Base-by-base conservation (phyloP, 495 filamentous ascomycete genomes). In the Ramalina peruviana region DNA sequence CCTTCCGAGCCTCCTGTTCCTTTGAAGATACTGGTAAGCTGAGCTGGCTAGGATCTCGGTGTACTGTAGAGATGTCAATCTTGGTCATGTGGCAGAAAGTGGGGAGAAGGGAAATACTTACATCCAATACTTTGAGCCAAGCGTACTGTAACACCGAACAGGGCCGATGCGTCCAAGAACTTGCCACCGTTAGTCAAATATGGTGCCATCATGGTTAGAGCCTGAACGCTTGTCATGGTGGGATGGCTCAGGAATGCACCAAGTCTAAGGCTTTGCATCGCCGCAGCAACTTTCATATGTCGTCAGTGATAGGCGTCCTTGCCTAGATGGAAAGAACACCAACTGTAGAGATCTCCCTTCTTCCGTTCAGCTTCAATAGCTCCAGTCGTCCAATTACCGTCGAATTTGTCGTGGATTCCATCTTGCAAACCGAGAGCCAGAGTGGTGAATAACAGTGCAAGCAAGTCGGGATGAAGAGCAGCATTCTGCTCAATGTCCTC, bases 161-260 rank as follows among this genome's bases (percentile, higher is more conserved):
- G 45, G 7, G 68, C 70, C 65, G 69, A 72, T 5, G 71, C 67
- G 42, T 71, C 70, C 27, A 72, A 65, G 2, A 71, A 73, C 46
- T 72, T 70, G 4, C 70, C 71, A 55, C 60, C 66, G 36, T 73
- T 72, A 26, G 70, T 70, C 10, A 73, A 46, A n/a, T 68, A 69
- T 20, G 70, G 69, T 3, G 68, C 70, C 1, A 72, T 54, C 37
- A 73, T 71, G 1, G 72, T 58, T 19, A 73, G 50, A 0, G 70
- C 55, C 40, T 73, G 66, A 4, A 73, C 64, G 6, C 58, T 62
- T 19, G 70, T 61, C 33, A 71, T 36, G 0, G 67, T 68, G 4
- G 71, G 71, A 7, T 70, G 65, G 36, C 66, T 72, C 21, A 71
- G 62, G 38, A 72, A 73, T 21, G 71, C 71, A 5, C 64, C 64